Percentiles rank a stretch among this genome's conserved stretches.
Conservation (phyloP, 208 protist genomes). For the Crithidia acanthocephali region DNA sequence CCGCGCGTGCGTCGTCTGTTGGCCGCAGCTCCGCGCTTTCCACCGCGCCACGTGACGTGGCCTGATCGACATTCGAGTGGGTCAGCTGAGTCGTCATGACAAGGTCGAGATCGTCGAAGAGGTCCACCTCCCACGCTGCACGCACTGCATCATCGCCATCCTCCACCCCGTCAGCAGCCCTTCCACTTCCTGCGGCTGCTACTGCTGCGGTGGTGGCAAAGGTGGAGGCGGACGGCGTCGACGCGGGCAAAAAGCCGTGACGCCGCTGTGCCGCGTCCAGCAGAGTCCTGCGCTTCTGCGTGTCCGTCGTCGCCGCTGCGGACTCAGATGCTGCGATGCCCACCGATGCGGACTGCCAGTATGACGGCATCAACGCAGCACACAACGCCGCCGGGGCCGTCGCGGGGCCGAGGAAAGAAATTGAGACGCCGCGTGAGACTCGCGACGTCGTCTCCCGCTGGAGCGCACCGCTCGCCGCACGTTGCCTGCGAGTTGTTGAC, state of each 20-base stretch:
- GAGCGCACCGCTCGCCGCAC: too few relatives aligned
- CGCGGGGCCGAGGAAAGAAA: background rate
- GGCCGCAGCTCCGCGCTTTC: slow-evolving; percentile 4
- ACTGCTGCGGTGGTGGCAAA: background rate
- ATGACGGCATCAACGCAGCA: slow-evolving; percentile 15
- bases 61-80: slow-evolving; percentile 11
- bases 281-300: background rate
- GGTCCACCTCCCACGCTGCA: slow-evolving; percentile 46
- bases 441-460: too few relatives aligned
- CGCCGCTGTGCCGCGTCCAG: background rate
- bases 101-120: slow-evolving; percentile 50
- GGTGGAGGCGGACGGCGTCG: background rate
- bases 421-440: background rate
- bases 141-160: too few relatives aligned
- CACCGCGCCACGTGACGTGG: slow-evolving; percentile 16
- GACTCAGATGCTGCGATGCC: background rate
- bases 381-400: slow-evolving; percentile 5
- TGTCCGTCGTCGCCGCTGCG: background rate
- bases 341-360: slow-evolving; percentile 12
- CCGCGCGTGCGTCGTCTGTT: background rate
- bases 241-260: background rate
- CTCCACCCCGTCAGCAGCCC: background rate
- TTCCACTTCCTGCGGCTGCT: background rate
- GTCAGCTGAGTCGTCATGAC: slow-evolving; percentile 20
- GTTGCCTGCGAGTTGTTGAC: background rate